Base-by-base conservation (phyloP, 352 stramenopile species). In the Globisporangium paroecandrum region DNA sequence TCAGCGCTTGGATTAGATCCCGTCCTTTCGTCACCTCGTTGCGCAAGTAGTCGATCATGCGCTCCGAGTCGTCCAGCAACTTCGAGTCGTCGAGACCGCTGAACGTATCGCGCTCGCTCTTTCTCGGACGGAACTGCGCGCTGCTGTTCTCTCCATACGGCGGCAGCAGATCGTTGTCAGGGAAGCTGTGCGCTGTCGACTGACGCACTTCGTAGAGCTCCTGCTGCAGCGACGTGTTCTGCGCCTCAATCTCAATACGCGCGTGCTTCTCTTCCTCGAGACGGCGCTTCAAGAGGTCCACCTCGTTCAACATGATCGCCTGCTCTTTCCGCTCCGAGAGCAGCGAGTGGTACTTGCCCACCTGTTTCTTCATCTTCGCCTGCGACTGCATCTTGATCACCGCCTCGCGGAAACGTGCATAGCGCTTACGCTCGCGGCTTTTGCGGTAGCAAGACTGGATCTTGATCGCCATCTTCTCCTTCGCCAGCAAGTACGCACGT, bases 41-140 rank as follows among this genome's bases (percentile, higher is more conserved):
- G 32, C 87, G 81, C 54, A 94, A 61, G 55, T 93, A 94, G 61
- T 93, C 82, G 56, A 95, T 90, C 85, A 95, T 93, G 54, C 84
- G 77, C 63, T 92, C 85, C 29, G 87, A 95, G 63, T 95, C 86
- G 58, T 94, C 85, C 2, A 94, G 76, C 24, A 93, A 68, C 65
- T 89, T 91, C 18, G 76, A 73, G 47, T 91, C 83, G 54, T 91
- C 78, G 25, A 36, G 46, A n/a, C 25, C 71, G 56, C 32, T 77
- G 73, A 78, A 75, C 32, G 74, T 83, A 69, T 77, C 77, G 46
- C 68, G 77, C 27, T 59, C 70, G 68, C 29, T 70, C 32, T 29
- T 43, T 13, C 32, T 32, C 4, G 34, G 56, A 24, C 22, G 58
- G 13, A 24, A 51, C 22, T 43, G 32, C 27, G 64, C 25, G 46